Evolutionary conservation across 1,284 basidiomycete species (phyloP), one percentile per base, ranked within the genome.

Genomic region (Anthracocystis panici-leucophaei): DNA sequence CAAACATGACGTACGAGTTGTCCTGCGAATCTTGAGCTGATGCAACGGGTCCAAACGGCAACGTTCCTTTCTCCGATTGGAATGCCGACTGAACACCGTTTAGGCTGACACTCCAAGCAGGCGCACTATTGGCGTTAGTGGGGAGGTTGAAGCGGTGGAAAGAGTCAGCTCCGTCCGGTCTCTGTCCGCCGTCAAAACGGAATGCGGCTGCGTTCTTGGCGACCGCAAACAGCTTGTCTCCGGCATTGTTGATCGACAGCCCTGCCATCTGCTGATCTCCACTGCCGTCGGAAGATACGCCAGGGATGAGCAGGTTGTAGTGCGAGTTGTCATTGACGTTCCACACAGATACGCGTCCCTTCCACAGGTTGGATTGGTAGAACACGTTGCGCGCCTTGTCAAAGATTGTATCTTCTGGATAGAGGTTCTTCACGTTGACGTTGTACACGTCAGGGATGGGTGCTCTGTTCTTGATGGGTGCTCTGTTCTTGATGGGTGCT

Each of bases 331-430:
- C 57, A 29, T 57, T 61, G 16, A 60, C 51, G 57, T 78, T 69
- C 61, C 61, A 79, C 3, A 80, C 79, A 0, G 74, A 74, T 16
- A 83, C 65, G 18, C 58, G 62, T 6, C 82, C 82, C 57, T 80
- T 79, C 76, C 77, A 84, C 16, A 83, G 66, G 63, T 83, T 84
- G 27, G 80, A 82, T 58, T 82, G 82, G 75, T 82, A 83, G 65
- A 73, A 82, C 10, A 81, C 38, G 51, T 74, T 59, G 41, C 77
- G 78, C 11, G 69, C 66, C 27, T 46, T 51, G 65, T 84, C 81
- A 41, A 74, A 83, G 29, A 79, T 66, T 16, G 70, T 69, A 51
- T 83, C 82, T 68, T 84, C 82, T 0, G 82, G 82, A 21, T 76
- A 74, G 35, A 82, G 70, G 60, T 82, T 71, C 62, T 76, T 80